Evolutionary conservation across 371 early-diverging fungal genomes (phyloP).

Genomic region (Mortierella sp.): DNA sequence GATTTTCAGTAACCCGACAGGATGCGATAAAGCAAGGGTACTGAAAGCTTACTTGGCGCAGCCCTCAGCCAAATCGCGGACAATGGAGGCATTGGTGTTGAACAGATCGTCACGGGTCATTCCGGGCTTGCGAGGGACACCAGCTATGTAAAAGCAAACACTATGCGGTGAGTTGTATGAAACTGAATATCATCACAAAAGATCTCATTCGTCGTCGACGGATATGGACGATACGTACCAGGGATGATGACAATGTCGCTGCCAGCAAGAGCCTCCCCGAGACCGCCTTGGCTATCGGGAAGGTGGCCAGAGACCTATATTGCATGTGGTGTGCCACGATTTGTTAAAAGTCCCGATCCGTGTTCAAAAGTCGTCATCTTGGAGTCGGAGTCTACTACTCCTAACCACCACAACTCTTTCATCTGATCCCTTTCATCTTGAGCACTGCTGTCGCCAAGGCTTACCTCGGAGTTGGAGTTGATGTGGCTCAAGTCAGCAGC

Average conservation of each 20-base stretch:
- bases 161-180: too few relatives aligned
- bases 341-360: background rate
- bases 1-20: too few relatives aligned
- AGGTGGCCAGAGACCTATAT: slow-evolving; percentile 86
- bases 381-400: too few relatives aligned
- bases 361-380: too few relatives aligned
- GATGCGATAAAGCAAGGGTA: background rate
- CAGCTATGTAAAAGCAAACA: slow-evolving; percentile 71
- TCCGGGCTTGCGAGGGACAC: slow-evolving; percentile 99
- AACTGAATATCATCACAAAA: too few relatives aligned
- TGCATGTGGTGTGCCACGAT: background rate
- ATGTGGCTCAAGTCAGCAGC: slow-evolving; percentile 98
- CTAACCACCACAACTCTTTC: too few relatives aligned
- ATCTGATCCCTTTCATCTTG: too few relatives aligned
- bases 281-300: slow-evolving; percentile 83
- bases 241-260: slow-evolving; percentile 96
- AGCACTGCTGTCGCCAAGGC: background rate
- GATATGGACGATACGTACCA: slow-evolving; percentile 5
- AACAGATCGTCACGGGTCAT: slow-evolving; percentile 99
- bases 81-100: slow-evolving; percentile 97
- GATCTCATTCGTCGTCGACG: too few relatives aligned
- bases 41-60: slow-evolving; percentile 60
- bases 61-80: slow-evolving; percentile 86
- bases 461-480: slow-evolving; percentile 88
- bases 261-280: slow-evolving; percentile 88